Evolutionary conservation across 495 filamentous ascomycete species (phyloP), one percentile per base, ranked within the genome.

Genomic region (Talaromyces thailandensis): DNA sequence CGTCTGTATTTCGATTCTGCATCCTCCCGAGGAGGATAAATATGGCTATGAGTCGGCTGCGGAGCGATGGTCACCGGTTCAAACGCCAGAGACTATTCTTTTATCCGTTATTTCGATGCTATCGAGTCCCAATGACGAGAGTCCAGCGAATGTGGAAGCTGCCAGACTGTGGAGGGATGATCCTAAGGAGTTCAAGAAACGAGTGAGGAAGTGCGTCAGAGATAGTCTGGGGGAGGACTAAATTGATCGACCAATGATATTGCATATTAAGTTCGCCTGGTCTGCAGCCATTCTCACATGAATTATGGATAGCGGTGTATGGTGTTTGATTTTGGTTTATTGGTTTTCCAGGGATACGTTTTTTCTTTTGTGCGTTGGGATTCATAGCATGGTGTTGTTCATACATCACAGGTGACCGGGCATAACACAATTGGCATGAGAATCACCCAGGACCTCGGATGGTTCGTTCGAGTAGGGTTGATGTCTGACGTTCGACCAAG

Each of bases 1-100:
- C 55, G 92, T 98, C 63, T 98, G 94, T 80, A 98, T 98, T 70
- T 94, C 89, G 35, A 98, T 98, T 77, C 81, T 98, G 24, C 95
- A 98, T 75, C 91, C 93, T 1, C 95, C 95, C 1, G 92, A 93
- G 77, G 92, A 97, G 69, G 94, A 98, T 71, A 89, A 92, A 68
- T 96, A 90, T 75, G 93, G 94, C 25, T 98, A 98, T 73, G 95
- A 98, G 72, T 82, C 82, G 12, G 92, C 91, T n/a, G 79, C 85
- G 31, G 94, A 98, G 79, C 84, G 94, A 53, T 98, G 94, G 94
- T 90, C 84, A 24, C 94, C 94, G n/a, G 94, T 98, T 1, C 94
- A 98, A 73, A 93, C 90, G 1, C 95, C 96, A 52, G 95, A 98
- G 76, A 93, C 91, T 3, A 98, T 98, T 60, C 78, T 98, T 14